A percentile compares a stretch with the other conserved stretches of the same genome.
phyloP scores from a whole-genome alignment of 2,329 filamentous ascomycete genomes.

The Calcarisporium arbuscula region DNA sequence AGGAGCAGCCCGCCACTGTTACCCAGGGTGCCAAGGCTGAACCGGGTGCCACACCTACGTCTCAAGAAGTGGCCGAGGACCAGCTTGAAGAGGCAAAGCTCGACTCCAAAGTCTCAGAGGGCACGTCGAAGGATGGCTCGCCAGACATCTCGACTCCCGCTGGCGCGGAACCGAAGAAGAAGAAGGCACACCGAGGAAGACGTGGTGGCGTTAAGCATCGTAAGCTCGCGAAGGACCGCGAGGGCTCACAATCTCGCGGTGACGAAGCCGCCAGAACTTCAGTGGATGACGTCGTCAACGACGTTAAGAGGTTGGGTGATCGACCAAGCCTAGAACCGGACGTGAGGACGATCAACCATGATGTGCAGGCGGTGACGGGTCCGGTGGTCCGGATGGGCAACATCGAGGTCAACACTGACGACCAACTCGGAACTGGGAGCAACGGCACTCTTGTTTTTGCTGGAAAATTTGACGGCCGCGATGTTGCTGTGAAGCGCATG shows the following conservation, averaged over 20 bases:
- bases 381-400: slow-evolving; percentile 56
- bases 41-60: no score
- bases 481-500: slow-evolving; percentile 96
- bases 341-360: slow-evolving; percentile 48
- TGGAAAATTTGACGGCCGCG: slow-evolving; percentile 87
- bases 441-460: slow-evolving; percentile 96
- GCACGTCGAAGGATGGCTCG: neutral
- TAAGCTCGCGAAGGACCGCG: slow-evolving; percentile 49
- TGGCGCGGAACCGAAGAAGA: slow-evolving; percentile 43
- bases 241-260: slow-evolving; percentile 42
- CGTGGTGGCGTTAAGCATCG: slow-evolving; percentile 65
- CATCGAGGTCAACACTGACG: slow-evolving; percentile 57
- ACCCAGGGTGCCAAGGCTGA: neutral
- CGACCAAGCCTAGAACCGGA: slow-evolving; percentile 54
- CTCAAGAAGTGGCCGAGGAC: no score
- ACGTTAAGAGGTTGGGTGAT: slow-evolving; percentile 52
- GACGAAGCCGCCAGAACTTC: slow-evolving; percentile 38
- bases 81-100: neutral
- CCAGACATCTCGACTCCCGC: neutral
- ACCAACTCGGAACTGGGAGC: slow-evolving; percentile 70
- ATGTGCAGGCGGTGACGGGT: slow-evolving; percentile 54
- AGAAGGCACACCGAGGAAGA: slow-evolving; percentile 64
- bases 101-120: neutral
- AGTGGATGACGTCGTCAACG: slow-evolving; percentile 56
- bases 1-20: neutral